These are phyloP conservation scores for Ustilago lituana DNA, from an alignment of 1,284 basidiomycete species.

Conservation along the genomic window DNA sequence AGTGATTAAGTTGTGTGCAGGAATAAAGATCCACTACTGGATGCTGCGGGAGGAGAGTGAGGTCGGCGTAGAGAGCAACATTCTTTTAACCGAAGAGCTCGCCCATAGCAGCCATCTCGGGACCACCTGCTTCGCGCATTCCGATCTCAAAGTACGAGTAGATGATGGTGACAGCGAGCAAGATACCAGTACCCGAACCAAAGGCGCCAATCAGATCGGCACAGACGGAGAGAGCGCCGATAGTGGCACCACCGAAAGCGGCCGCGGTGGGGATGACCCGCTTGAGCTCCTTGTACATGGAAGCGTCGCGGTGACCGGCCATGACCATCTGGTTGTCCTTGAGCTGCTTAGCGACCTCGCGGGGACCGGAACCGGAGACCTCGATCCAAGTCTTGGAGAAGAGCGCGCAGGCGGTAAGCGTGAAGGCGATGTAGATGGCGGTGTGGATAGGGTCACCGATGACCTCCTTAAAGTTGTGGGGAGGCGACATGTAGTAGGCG, in stretches of 20 bases:
- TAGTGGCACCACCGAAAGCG: conserved; percentile 93
- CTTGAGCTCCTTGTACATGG: conserved; percentile 99
- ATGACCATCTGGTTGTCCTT: conserved; percentile 99
- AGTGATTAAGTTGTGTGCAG: no score
- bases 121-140: conserved; percentile 70
- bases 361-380: conserved; percentile 91
- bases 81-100: conserved; percentile 65
- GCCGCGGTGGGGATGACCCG: conserved; percentile 96
- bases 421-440: conserved; percentile 88
- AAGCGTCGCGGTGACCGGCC: conserved; percentile 94
- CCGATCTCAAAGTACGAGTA: conserved; percentile 74
- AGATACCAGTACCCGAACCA: conserved; percentile 94
- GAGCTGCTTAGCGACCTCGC: conserved; percentile 96
- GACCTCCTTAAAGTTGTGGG: conserved; percentile 86
- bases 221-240: conserved; percentile 89
- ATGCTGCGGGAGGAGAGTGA: conserved; percentile 9
- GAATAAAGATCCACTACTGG: neutral
- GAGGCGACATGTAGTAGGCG: conserved; percentile 97
- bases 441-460: conserved; percentile 94
- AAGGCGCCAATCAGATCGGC: conserved; percentile 97
- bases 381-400: conserved; percentile 99
- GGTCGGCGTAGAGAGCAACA: neutral
- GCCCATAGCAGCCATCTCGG: conserved; percentile 69
- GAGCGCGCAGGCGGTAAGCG: conserved; percentile 90
- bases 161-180: conserved; percentile 97